Conservation (phyloP, 2,329 filamentous ascomycete genomes). For the Podosphaera fusca region DNA sequence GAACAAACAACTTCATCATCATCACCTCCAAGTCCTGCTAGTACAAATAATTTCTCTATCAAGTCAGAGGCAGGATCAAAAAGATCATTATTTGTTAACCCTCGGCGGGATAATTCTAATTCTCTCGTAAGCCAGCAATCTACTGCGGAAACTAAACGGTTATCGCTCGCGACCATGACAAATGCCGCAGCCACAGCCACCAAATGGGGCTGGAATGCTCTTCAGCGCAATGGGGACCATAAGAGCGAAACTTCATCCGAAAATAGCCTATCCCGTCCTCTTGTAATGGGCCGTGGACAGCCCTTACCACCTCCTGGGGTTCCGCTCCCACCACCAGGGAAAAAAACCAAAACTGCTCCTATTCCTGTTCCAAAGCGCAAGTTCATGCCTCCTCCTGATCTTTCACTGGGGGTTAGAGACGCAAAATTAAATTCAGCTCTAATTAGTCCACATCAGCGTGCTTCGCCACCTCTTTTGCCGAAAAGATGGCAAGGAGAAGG, state of each 20-base stretch:
- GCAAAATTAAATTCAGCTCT: slow-evolving; percentile 11
- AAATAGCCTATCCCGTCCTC: slow-evolving; percentile 32
- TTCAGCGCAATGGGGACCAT: slow-evolving; percentile 24
- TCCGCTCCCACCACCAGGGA: slow-evolving; percentile 49
- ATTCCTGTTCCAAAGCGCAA: slow-evolving; percentile 41
- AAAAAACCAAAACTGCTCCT: slow-evolving; percentile 31
- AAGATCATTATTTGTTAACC: slow-evolving; percentile 18
- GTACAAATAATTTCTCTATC: slow-evolving; percentile 18
- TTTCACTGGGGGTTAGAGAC: slow-evolving; percentile 13
- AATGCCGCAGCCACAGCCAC: slow-evolving; percentile 31
- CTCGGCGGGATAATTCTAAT: slow-evolving; percentile 16
- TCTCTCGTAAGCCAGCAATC: slow-evolving; percentile 14
- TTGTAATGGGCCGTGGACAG: slow-evolving; percentile 50
- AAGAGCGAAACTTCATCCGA: slow-evolving; percentile 7
- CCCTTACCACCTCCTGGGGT: slow-evolving; percentile 62
- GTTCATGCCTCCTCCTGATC: slow-evolving; percentile 25
- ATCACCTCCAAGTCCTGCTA: slow-evolving; percentile 15
- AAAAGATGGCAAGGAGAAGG: slow-evolving; percentile 14
- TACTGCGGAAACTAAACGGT: slow-evolving; percentile 21
- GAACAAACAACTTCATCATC: slow-evolving; percentile 4
- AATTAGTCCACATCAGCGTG: slow-evolving; percentile 6
- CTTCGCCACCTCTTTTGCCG: slow-evolving; percentile 26
- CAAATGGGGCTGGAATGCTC: slow-evolving; percentile 35
- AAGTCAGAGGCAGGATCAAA: slow-evolving; percentile 20
- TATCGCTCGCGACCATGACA: slow-evolving; percentile 29